Conservation (phyloP, 1,284 basidiomycete species). For the Ganoderma lucidum region DNA sequence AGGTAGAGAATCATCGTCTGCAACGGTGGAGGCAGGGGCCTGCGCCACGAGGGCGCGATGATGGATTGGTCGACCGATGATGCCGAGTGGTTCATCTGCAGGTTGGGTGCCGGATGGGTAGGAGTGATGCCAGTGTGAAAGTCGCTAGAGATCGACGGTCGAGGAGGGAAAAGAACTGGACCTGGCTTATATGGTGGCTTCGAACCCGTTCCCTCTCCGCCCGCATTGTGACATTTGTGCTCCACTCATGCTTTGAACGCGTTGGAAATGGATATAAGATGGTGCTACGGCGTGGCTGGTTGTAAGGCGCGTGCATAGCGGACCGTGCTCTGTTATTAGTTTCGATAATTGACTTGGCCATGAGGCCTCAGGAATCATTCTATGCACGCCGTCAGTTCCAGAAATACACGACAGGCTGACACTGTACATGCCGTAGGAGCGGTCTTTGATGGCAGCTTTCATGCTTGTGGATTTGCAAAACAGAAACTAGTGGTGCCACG, state of each 20-base stretch:
- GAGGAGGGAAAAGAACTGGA: background rate
- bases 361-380: no score
- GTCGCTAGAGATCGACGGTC: background rate
- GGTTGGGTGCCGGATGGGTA: background rate
- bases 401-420: background rate
- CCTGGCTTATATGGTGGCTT: background rate
- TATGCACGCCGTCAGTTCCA: background rate
- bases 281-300: background rate
- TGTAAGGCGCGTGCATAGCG: no score
- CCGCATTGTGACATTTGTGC: background rate
- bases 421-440: background rate
- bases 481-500: no score
- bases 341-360: no score
- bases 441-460: no score
- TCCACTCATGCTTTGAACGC: background rate
- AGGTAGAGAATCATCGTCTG: background rate
- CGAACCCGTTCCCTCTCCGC: background rate
- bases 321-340: no score
- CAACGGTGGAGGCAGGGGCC: background rate
- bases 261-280: background rate
- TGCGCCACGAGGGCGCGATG: background rate
- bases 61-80: background rate
- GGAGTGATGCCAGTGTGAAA: background rate
- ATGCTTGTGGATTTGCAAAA: no score
- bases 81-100: background rate